Evolutionary conservation across 257 asterid genomes (phyloP), one percentile per base, ranked within the genome.

Genomic region (Capsicum rhomboideum): DNA sequence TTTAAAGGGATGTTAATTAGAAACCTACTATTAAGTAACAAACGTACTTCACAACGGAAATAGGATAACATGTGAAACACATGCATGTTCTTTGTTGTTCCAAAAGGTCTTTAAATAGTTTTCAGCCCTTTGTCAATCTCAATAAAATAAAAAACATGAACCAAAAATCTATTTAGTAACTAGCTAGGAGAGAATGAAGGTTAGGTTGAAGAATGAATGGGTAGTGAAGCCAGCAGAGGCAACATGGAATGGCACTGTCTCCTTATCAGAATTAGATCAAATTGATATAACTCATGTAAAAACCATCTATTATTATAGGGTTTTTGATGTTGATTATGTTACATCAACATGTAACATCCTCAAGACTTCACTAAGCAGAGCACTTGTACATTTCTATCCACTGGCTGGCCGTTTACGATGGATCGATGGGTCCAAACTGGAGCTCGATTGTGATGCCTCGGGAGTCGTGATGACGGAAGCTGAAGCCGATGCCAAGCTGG

Each of bases 321-420:
- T n/a, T n/a, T n/a, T n/a, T n/a, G n/a, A n/a, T n/a, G n/a, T n/a
- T 1, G 53, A 83, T 16, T 86, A 82, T 87, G 77, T 79, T 52
- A 9, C 66, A 2, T 69, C 87, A 26, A 44, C 66, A 18, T 82
- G 85, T 37, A 17, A 71, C 82, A 82, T 89, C 20, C 53, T 85
- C 85, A 53, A 84, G 6, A 85, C 86, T 16, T 90, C 96, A 6
- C 54, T 92, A 10, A 83, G 91, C 86, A 78, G 58, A 61, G 89
- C 54, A 10, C 71, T 92, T 82, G 94, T 89, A 66, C 88, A 88
- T 21, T 92, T 91, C 16, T 92, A 91, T 83, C 93, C 94, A 0
- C 16, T 91, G 21, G 91, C 96, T 0, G 94, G 96, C 9, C 97
- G 93, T 54, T 61, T 91, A 29, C 84, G 86, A 44, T 86, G 90